Conservation (phyloP, 352 stramenopile species). For the Pythium insidiosum region DNA sequence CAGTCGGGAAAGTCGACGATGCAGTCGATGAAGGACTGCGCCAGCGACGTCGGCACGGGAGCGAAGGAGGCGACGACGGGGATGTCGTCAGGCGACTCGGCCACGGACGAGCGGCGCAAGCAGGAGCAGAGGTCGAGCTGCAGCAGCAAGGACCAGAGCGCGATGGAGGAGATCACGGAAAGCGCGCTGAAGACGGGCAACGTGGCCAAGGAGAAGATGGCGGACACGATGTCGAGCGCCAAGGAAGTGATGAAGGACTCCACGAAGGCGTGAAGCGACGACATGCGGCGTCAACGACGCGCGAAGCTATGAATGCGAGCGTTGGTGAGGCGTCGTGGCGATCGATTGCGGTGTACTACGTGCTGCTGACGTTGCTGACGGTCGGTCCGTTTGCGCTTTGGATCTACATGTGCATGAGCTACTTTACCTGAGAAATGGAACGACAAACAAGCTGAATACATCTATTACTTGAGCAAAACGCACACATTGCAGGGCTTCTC, state of each 20-base stretch:
- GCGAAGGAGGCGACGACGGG: constrained; percentile 17
- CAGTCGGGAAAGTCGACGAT: no score
- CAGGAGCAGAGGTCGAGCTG: constrained; percentile 9
- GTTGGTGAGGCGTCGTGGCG: no score
- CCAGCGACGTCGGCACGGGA: constrained; percentile 8
- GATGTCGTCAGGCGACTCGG: constrained; percentile 20
- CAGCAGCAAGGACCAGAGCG: constrained; percentile 5
- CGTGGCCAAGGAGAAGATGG: constrained; percentile 19
- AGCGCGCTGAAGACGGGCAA: constrained; percentile 10
- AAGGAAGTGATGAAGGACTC: constrained; percentile 20
- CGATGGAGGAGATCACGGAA: constrained; percentile 10
- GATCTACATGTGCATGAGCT: no score
- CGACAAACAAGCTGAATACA: no score
- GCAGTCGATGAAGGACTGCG: constrained; percentile 10
- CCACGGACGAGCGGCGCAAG: constrained; percentile 13
- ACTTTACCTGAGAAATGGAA: no score
- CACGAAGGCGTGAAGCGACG: constrained; percentile 13
- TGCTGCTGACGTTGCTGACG: no score
- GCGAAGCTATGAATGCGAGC: no score
- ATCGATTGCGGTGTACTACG: no score
- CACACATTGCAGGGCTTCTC: no score
- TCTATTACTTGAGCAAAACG: no score
- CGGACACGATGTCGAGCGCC: constrained; percentile 12
- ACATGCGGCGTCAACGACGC: no score
- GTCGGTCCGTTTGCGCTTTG: no score